phyloP scores from a whole-genome alignment of 73 alveolate species.

The Tetrahymena malaccensis region DNA sequence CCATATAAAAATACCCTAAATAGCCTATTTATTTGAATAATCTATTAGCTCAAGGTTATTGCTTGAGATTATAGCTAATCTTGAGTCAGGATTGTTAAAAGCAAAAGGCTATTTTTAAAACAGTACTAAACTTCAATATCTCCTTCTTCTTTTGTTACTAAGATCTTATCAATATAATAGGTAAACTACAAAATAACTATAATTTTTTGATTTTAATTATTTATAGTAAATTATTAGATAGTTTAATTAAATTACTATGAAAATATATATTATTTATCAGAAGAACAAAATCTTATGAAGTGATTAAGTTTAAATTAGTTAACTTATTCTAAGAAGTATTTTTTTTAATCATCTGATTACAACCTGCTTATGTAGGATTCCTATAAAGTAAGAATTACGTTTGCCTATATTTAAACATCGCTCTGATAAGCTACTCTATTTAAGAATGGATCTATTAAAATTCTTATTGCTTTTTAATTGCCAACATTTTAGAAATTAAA shows the following conservation, averaged over 20 bases:
- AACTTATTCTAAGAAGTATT: background rate
- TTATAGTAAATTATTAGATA: background rate
- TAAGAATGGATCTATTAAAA: background rate
- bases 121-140: background rate
- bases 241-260: background rate
- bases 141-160: background rate
- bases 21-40: background rate
- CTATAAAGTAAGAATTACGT: background rate
- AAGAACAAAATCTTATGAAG: background rate
- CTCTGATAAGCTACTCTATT: background rate
- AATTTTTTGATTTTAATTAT: background rate
- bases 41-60: background rate
- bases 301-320: background rate
- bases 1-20: background rate
- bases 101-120: background rate
- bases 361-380: background rate
- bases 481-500: background rate
- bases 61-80: background rate
- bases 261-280: background rate
- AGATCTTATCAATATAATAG: background rate
- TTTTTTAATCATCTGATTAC: background rate
- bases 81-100: background rate
- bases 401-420: background rate
- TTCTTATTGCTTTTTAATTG: background rate
- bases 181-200: background rate